Base-by-base conservation (phyloP, 495 filamentous ascomycete species). In the Tuber magnatum region DNA sequence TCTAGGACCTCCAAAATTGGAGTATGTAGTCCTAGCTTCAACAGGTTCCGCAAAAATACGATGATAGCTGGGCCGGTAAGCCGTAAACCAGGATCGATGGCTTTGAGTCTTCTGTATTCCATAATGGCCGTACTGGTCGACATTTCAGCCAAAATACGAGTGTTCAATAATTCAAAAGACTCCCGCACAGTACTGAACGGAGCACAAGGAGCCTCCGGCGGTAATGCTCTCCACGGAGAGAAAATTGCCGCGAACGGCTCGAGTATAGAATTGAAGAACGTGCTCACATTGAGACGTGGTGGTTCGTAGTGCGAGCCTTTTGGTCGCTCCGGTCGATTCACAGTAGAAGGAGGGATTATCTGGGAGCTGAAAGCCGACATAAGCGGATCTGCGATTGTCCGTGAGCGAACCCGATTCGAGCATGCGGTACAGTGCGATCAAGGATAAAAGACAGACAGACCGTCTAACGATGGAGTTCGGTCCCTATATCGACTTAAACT, bases 1-100 rank as follows among this genome's bases (percentile, higher is more conserved):
- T 79, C 76, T 7, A 79, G 24, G 38, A 79, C 44, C 16, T 79
- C 71, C 22, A 79, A 46, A 32, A 79, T 70, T 18, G 51, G n/a
- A 3, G 40, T 40, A 41, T 79, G 72, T 32, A 68, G 61, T 14
- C 73, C 69, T 6, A 79, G 9, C 20, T 71, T 77, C 2, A 79
- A 41, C 6, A 79, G 69, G 3, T 70, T 51, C 70, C 35, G 72
- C 14, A 79, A 79, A 16, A 79, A 28, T 9, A 39, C 72, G n/a
- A 79, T 48, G 38, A 72, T 18, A 3, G 73, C 39, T 24, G 76
- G 32, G n/a, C 76, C 73, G 5, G 70, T 75, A 1, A 79, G 56
- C 20, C 70, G 72, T n/a, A 79, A 71, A n/a, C 73, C 32, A 3
- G 77, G 77, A 2, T 70, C 65, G 32, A 70, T 41, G 9, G n/a